Percentiles rank a stretch among this genome's conserved stretches.
Evolutionary conservation across 1,284 basidiomycete genomes (phyloP).

Genomic region (Paramarasmius palmivorus): DNA sequence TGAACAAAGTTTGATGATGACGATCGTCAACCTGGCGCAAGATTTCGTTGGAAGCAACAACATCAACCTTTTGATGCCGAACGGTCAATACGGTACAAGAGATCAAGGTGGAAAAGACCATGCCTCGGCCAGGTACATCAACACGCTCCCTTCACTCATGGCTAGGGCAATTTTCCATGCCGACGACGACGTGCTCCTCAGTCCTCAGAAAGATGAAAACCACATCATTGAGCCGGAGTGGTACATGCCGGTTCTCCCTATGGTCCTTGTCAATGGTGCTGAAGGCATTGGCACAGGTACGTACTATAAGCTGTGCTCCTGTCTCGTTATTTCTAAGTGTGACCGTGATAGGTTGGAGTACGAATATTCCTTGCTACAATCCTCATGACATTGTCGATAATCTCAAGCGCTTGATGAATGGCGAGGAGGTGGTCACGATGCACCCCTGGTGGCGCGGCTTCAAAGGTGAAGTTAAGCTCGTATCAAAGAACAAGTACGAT

Average conservation of each 20-base stretch:
- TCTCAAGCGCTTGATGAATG: constrained; percentile 83
- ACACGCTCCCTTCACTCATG: constrained; percentile 81
- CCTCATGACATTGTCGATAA: constrained; percentile 91
- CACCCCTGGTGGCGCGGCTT: constrained; percentile 98
- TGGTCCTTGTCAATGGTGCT: constrained; percentile 92
- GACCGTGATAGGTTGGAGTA: constrained; percentile 84
- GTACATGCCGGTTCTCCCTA: constrained; percentile 90
- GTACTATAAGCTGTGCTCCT: constrained; percentile 18
- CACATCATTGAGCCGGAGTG: constrained; percentile 91
- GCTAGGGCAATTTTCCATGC: constrained; percentile 83
- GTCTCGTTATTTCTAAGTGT: constrained; percentile 8
- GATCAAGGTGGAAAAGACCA: constrained; percentile 92
- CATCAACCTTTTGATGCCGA: constrained; percentile 86
- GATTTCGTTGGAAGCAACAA: constrained; percentile 97
- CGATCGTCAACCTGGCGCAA: constrained; percentile 95
- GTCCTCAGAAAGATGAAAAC: constrained; percentile 88
- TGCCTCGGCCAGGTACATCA: constrained; percentile 96
- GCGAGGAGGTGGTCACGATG: constrained; percentile 86
- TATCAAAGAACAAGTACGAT: constrained; percentile 87
- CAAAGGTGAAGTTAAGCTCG: constrained; percentile 83
- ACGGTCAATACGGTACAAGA: constrained; percentile 97
- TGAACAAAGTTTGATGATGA: constrained; percentile 82
- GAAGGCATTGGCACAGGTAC: constrained; percentile 97
- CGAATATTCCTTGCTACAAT: constrained; percentile 92
- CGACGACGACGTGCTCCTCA: constrained; percentile 85